phyloP scores from a whole-genome alignment of 495 filamentous ascomycete species.

The Neurospora intermedia region DNA sequence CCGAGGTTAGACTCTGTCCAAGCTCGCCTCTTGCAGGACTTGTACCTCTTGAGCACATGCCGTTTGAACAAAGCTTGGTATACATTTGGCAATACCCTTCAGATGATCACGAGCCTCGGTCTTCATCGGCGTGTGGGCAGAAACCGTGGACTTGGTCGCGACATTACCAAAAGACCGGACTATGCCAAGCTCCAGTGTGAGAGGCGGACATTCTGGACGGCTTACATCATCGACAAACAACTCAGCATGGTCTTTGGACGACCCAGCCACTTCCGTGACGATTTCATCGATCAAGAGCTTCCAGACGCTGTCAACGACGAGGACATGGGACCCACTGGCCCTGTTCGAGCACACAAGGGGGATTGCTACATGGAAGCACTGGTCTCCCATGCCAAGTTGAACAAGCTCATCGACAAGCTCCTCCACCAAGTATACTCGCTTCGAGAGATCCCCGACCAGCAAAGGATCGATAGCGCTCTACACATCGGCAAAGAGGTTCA shows the following conservation, averaged over 20 bases:
- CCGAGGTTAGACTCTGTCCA: slow-evolving; percentile 15
- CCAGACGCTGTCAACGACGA: slow-evolving; percentile 45
- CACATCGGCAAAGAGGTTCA: slow-evolving; percentile 29
- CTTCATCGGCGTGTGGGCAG: slow-evolving; percentile 18
- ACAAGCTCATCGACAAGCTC: slow-evolving; percentile 26
- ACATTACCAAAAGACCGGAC: slow-evolving; percentile 6
- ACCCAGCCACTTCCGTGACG: slow-evolving; percentile 41
- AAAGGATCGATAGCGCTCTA: slow-evolving; percentile 26
- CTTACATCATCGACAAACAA: slow-evolving; percentile 47
- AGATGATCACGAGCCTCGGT: slow-evolving; percentile 17
- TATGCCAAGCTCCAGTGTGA: slow-evolving; percentile 20
- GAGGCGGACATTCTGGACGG: slow-evolving; percentile 50
- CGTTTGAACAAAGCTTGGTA: slow-evolving; percentile 17
- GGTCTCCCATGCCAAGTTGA: slow-evolving; percentile 30
- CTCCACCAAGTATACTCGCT: slow-evolving; percentile 40
- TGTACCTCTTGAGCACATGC: slow-evolving; percentile 19
- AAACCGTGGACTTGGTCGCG: slow-evolving; percentile 10
- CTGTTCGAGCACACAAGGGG: slow-evolving; percentile 4
- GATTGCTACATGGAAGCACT: slow-evolving; percentile 40
- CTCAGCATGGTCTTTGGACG: slow-evolving; percentile 45
- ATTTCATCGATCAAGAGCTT: slow-evolving; percentile 43
- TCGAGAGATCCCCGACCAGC: slow-evolving; percentile 28
- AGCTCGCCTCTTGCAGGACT: slow-evolving; percentile 15
- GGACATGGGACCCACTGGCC: slow-evolving; percentile 32
- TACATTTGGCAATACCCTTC: slow-evolving; percentile 14